A percentile compares a stretch with the other conserved stretches of the same genome.
Conservation (phyloP, 805 yeast genomes). For the Saccharomyces mikatae region DNA sequence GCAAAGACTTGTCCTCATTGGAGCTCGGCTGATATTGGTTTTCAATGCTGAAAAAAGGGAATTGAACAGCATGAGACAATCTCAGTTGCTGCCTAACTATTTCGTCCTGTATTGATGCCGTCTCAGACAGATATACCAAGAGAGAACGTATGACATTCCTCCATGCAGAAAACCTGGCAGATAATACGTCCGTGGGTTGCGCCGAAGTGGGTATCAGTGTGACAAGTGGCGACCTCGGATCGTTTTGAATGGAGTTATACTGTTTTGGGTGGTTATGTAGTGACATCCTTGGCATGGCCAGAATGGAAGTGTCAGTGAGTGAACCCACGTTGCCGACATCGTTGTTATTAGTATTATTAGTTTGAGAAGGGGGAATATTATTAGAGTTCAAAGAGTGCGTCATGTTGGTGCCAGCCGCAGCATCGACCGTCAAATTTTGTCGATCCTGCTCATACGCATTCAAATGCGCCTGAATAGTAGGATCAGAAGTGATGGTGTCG, state of each 20-base stretch:
- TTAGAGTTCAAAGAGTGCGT: background rate
- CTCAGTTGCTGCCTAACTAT: conserved; percentile 74
- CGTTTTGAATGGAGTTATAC: conserved; percentile 18
- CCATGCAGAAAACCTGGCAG: conserved; percentile 82
- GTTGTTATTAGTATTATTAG: background rate
- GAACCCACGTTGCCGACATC: background rate
- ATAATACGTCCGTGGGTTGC: conserved; percentile 81
- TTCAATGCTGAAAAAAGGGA: conserved; percentile 30
- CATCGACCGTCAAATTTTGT: background rate
- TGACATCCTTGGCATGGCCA: background rate
- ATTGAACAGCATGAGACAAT: conserved; percentile 68
- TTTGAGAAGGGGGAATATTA: background rate
- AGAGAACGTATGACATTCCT: conserved; percentile 67
- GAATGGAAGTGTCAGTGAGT: background rate
- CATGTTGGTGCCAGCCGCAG: background rate
- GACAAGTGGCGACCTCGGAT: conserved; percentile 42
- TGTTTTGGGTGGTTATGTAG: background rate
- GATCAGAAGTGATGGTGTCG: background rate
- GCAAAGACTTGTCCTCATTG: conserved; percentile 18
- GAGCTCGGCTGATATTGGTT: conserved; percentile 24
- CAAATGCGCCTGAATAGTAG: background rate
- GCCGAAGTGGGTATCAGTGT: conserved; percentile 49
- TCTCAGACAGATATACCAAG: conserved; percentile 67
- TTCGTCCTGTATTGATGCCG: conserved; percentile 81
- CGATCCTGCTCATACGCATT: background rate